These are phyloP conservation scores for Suillus ampliporus DNA, from an alignment of 768 basidiomycete species.

Conservation along the genomic window DNA sequence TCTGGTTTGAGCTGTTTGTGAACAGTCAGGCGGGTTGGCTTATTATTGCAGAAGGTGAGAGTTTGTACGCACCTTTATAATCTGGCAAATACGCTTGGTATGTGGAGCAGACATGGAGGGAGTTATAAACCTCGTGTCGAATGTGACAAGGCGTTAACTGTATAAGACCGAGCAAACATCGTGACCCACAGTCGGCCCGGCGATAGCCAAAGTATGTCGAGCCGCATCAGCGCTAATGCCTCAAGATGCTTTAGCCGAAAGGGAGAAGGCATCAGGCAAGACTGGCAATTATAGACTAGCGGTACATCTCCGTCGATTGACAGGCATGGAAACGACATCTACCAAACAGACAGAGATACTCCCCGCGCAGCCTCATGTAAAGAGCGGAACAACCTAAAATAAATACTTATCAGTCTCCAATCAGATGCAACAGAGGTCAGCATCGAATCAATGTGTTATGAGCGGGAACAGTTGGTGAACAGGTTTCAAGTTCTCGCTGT, in stretches of 20 bases:
- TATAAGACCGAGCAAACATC: not conserved
- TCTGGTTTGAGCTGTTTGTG: conserved; percentile 53
- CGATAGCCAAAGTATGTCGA: not conserved
- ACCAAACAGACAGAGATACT: not conserved
- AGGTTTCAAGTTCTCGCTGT: not conserved
- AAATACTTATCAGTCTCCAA: not conserved
- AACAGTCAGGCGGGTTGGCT: not conserved
- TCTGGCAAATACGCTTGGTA: conserved; percentile 61
- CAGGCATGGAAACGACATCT: not conserved
- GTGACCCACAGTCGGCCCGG: conserved; percentile 1
- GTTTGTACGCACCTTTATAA: conserved; percentile 52
- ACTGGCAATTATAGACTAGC: not conserved
- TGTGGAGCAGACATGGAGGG: conserved; percentile 11
- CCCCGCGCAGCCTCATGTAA: not conserved
- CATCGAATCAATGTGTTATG: not conserved
- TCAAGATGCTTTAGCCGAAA: too few relatives aligned
- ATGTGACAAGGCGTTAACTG: not conserved
- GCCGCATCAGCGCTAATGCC: not conserved
- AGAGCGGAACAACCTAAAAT: not conserved
- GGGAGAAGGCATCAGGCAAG: too few relatives aligned
- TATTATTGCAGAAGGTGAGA: not conserved
- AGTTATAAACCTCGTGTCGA: conserved; percentile 1
- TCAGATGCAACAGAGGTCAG: not conserved
- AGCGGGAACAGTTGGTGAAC: not conserved
- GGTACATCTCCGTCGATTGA: not conserved